A percentile compares a stretch with the other conserved stretches of the same genome.
These are phyloP conservation scores for Fonsecaea nubica DNA, from an alignment of 2,329 filamentous ascomycete species.

Conservation along the genomic window DNA sequence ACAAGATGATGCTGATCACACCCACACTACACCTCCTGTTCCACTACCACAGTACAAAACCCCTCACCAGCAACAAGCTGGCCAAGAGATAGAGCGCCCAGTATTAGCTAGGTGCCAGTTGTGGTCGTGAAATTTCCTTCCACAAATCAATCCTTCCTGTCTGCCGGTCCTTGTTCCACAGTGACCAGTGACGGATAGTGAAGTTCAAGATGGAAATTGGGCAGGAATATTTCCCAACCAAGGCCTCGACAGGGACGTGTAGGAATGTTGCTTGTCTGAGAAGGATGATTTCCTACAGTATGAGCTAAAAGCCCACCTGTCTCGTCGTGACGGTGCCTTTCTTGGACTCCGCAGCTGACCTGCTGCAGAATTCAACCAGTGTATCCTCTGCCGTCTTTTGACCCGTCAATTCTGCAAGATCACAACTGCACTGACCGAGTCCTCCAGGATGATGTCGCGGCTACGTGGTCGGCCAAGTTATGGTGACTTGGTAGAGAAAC, in stretches of 20 bases:
- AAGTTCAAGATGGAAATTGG: neutral
- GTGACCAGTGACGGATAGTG: constrained; percentile 9
- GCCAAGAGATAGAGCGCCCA: constrained; percentile 27
- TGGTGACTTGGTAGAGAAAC: neutral
- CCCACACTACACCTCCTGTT: constrained; percentile 27
- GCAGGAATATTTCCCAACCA: neutral
- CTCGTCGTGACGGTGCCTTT: constrained; percentile 5
- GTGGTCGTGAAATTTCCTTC: constrained; percentile 28
- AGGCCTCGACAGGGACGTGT: neutral
- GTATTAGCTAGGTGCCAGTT: constrained; percentile 41
- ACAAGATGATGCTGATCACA: constrained; percentile 12
- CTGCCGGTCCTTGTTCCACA: neutral
- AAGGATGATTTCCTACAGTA: constrained; percentile 1
- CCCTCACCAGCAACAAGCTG: constrained; percentile 38
- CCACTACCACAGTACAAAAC: constrained; percentile 30
- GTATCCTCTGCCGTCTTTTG: neutral
- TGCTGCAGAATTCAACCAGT: neutral
- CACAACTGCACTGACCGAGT: neutral
- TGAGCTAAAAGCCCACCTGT: constrained; percentile 2
- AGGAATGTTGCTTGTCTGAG: neutral
- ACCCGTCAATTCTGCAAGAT: neutral
- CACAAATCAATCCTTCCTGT: constrained; percentile 1
- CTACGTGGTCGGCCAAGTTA: neutral
- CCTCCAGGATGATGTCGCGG: constrained; percentile 1
- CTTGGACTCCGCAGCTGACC: constrained; percentile 5